phyloP scores from a whole-genome alignment of 768 basidiomycete genomes.

The Hericium erinaceus region DNA sequence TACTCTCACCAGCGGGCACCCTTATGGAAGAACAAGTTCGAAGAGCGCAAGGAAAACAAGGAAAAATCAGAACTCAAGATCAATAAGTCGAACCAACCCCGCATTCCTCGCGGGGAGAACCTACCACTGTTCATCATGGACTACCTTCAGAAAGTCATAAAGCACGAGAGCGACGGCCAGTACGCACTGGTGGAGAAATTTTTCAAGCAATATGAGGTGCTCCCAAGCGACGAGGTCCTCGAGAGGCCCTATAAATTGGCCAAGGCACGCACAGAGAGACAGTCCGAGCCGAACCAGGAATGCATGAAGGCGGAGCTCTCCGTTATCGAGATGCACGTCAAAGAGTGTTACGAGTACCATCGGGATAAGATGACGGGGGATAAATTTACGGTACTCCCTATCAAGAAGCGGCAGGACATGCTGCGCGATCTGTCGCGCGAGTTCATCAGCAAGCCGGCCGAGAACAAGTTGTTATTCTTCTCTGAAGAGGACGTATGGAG shows the following conservation, averaged over 20 bases:
- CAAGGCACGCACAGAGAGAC: no score
- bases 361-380: not conserved
- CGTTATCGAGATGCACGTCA: slow-evolving; percentile 32
- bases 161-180: slow-evolving; percentile 16
- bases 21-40: slow-evolving; percentile 15
- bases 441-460: slow-evolving; percentile 28
- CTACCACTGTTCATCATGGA: slow-evolving; percentile 38
- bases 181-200: slow-evolving; percentile 20
- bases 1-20: slow-evolving; percentile 20
- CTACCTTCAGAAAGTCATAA: slow-evolving; percentile 21
- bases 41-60: slow-evolving; percentile 17
- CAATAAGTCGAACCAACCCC: slow-evolving; percentile 8
- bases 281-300: no score
- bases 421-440: slow-evolving; percentile 33
- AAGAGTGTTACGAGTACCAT: slow-evolving; percentile 15
- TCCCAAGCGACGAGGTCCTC: slow-evolving; percentile 16
- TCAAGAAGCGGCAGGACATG: slow-evolving; percentile 39
- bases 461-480: slow-evolving; percentile 14
- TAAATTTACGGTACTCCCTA: slow-evolving; percentile 30
- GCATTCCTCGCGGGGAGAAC: slow-evolving; percentile 9
- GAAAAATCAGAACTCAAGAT: slow-evolving; percentile 24
- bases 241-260: slow-evolving; percentile 27
- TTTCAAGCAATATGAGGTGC: slow-evolving; percentile 12
- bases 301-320: slow-evolving; percentile 26
- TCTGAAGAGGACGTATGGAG: slow-evolving; percentile 25